Evolutionary conservation across 164 flowering plant species (phyloP).

Genomic region (Buxus sempervirens): DNA sequence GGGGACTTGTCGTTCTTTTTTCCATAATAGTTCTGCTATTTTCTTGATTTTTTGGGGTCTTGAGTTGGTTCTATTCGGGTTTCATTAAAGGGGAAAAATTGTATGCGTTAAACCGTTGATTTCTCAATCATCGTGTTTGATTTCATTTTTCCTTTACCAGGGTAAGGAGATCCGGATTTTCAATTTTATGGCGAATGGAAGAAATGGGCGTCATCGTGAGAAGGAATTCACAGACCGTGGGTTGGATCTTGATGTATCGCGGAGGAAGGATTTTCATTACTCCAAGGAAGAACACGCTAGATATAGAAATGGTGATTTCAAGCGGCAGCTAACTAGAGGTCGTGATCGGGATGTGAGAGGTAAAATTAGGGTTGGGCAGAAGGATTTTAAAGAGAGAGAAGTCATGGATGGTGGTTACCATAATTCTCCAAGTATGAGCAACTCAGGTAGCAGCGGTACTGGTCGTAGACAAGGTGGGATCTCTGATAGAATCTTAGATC

Average conservation of each 20-base stretch:
- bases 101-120: neutral
- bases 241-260: conserved; percentile 34
- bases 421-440: conserved; percentile 47
- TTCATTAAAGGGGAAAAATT: neutral
- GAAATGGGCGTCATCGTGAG: conserved; percentile 56
- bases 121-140: neutral
- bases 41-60: neutral
- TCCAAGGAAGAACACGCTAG: conserved; percentile 42
- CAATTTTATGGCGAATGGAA: conserved; percentile 73
- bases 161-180: neutral
- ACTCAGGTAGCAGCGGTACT: conserved; percentile 43
- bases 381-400: conserved; percentile 46
- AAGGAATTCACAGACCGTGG: conserved; percentile 50
- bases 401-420: conserved; percentile 35
- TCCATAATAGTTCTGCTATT: neutral
- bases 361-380: conserved; percentile 36
- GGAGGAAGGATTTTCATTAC: conserved; percentile 33
- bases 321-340: conserved; percentile 19
- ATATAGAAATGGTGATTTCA: conserved; percentile 27
- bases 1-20: neutral
- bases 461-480: conserved; percentile 29
- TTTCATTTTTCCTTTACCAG: neutral
- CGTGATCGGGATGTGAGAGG: conserved; percentile 23
- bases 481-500: conserved; percentile 38
- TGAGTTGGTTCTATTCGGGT: neutral